These are phyloP conservation scores for Ogataea parapolymorpha DNA, from an alignment of 805 yeast genomes.

Conservation along the genomic window DNA sequence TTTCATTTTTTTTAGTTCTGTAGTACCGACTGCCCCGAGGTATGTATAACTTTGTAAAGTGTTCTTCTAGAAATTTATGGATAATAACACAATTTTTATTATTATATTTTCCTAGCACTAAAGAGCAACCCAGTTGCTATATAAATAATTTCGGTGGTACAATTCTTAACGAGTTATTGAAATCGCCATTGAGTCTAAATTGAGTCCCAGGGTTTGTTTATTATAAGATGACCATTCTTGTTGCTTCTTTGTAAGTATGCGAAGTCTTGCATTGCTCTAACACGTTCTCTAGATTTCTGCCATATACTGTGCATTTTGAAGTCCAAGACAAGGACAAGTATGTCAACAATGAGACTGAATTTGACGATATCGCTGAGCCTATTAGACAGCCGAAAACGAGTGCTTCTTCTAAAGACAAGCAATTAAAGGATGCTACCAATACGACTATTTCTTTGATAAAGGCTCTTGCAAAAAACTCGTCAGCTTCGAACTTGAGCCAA, in stretches of 20 bases:
- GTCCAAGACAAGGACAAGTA: slow-evolving; percentile 28
- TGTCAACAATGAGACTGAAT: slow-evolving; percentile 12
- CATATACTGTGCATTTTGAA: slow-evolving; percentile 71
- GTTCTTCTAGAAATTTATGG: slow-evolving; percentile 1
- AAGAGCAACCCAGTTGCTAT: no score
- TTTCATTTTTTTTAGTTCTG: slow-evolving; percentile 11
- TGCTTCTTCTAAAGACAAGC: slow-evolving; percentile 10
- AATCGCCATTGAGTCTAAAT: background rate
- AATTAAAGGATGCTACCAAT: slow-evolving; percentile 7
- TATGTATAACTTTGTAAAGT: background rate
- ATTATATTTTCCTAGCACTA: no score
- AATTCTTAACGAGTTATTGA: background rate
- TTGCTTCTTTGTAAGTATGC: slow-evolving; percentile 62
- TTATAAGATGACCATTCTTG: slow-evolving; percentile 55
- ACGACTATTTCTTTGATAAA: slow-evolving; percentile 26
- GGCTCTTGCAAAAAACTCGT: slow-evolving; percentile 17
- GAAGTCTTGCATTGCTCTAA: background rate
- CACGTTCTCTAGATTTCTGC: slow-evolving; percentile 47
- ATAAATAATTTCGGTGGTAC: no score
- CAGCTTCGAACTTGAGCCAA: slow-evolving; percentile 11
- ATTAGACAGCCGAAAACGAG: slow-evolving; percentile 12
- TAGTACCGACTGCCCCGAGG: background rate
- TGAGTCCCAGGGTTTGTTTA: background rate
- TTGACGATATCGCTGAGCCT: slow-evolving; percentile 29
- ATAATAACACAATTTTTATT: background rate